Percentiles rank a stretch among this genome's conserved stretches.
Conservation (phyloP, 2,329 filamentous ascomycete species). For the Alternaria panax region DNA sequence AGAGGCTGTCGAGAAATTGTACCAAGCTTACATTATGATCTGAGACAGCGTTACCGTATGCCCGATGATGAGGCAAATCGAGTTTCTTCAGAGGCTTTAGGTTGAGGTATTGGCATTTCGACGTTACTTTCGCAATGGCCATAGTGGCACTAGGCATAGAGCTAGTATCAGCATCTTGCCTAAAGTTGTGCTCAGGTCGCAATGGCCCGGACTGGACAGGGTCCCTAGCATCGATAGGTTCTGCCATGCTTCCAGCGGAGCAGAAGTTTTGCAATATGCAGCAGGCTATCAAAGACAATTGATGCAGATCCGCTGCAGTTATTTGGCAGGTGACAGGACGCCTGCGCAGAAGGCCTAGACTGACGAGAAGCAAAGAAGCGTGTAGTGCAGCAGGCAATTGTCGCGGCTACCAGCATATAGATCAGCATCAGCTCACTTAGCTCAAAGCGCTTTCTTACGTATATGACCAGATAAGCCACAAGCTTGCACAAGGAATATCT, state of each 20-base stretch:
- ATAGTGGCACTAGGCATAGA: not conserved
- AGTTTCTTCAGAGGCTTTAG: conserved; percentile 17
- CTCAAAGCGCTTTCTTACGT: not conserved
- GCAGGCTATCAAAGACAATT: conserved; percentile 2
- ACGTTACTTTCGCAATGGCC: too few relatives aligned
- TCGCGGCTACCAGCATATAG: not conserved
- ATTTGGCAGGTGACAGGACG: conserved; percentile 10
- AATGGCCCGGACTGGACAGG: conserved; percentile 12
- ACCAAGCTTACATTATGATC: conserved; percentile 16
- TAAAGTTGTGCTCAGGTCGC: not conserved
- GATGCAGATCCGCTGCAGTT: conserved; percentile 5
- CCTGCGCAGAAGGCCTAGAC: conserved; percentile 11
- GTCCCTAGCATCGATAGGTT: not conserved
- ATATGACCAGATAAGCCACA: not conserved
- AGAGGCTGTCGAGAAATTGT: conserved; percentile 25
- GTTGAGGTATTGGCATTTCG: conserved; percentile 14
- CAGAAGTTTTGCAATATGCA: conserved; percentile 23
- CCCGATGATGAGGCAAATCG: conserved; percentile 30
- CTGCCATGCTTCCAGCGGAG: conserved; percentile 22
- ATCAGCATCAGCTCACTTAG: not conserved
- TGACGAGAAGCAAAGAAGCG: not conserved
- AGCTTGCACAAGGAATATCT: not conserved
- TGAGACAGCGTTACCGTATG: conserved; percentile 8
- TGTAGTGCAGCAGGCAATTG: not conserved
- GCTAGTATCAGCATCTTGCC: not conserved